Conservation (phyloP, 345 rosid species). For the Salix dunnii region DNA sequence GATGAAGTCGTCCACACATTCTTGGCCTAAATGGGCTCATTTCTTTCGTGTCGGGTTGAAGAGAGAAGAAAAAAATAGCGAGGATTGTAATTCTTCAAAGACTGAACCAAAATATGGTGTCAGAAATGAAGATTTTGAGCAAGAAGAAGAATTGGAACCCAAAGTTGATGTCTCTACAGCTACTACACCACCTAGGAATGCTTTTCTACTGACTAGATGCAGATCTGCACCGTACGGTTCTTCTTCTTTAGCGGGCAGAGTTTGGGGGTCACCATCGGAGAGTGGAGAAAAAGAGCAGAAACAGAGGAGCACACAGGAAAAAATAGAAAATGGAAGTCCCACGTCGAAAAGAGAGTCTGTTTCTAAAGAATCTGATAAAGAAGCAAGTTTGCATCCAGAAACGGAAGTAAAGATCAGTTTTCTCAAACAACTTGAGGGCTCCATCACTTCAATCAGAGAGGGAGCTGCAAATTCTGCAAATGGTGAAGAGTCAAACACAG, state of each 20-base stretch:
- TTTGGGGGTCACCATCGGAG: constrained; percentile 66
- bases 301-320: constrained; percentile 23
- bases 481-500: constrained; percentile 9
- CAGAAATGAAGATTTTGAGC: constrained; percentile 14
- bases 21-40: constrained; percentile 41
- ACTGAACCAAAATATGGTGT: constrained; percentile 29
- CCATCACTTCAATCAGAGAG: constrained; percentile 18
- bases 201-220: constrained; percentile 63
- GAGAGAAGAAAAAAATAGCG: constrained; percentile 24
- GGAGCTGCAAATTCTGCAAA: constrained; percentile 19
- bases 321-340: constrained; percentile 22
- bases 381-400: constrained; percentile 23
- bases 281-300: constrained; percentile 29
- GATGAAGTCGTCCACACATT: constrained; percentile 28
- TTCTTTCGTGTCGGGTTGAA: constrained; percentile 19
- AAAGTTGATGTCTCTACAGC: constrained; percentile 33
- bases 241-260: constrained; percentile 66
- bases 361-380: constrained; percentile 24
- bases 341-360: constrained; percentile 28
- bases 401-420: constrained; percentile 16
- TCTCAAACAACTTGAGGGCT: constrained; percentile 28
- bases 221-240: constrained; percentile 88
- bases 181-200: constrained; percentile 65
- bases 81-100: constrained; percentile 22
- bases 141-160: constrained; percentile 20